Conservation (phyloP, 257 asterid genomes). For the Fraxinus excelsior region DNA sequence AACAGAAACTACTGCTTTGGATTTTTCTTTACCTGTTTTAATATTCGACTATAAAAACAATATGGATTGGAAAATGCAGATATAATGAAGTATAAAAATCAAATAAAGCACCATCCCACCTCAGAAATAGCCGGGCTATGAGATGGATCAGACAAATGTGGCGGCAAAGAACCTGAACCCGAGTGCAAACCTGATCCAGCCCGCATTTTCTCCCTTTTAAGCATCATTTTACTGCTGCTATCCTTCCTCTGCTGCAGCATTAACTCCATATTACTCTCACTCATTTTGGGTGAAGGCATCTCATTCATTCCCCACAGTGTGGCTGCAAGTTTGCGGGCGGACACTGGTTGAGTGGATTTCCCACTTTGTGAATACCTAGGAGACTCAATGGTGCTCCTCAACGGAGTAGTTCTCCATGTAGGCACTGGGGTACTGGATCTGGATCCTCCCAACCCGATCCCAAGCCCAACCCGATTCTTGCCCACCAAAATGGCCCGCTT, state of each 20-base stretch:
- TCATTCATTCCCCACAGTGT: conserved; percentile 92
- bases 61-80: background rate
- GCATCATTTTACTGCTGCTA: conserved; percentile 32
- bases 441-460: conserved; percentile 55
- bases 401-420: conserved; percentile 66
- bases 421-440: conserved; percentile 96
- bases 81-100: background rate
- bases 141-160: conserved; percentile 80
- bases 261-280: conserved; percentile 42
- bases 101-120: conserved; percentile 36
- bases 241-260: conserved; percentile 40
- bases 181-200: conserved; percentile 37
- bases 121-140: conserved; percentile 72
- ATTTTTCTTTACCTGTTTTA: background rate
- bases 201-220: conserved; percentile 48
- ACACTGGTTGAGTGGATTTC: conserved; percentile 63
- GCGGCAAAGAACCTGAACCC: conserved; percentile 58
- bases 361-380: conserved; percentile 65
- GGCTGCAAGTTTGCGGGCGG: conserved; percentile 92
- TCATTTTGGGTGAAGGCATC: conserved; percentile 64
- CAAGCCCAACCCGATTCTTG: conserved; percentile 60
- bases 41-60: background rate
- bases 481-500: conserved; percentile 82
- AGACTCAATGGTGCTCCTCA: conserved; percentile 55
- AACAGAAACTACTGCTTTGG: background rate